A percentile compares a stretch with the other conserved stretches of the same genome.
Conservation (phyloP, 192 early-diverging fungal genomes). For the Coemansia sp. region DNA sequence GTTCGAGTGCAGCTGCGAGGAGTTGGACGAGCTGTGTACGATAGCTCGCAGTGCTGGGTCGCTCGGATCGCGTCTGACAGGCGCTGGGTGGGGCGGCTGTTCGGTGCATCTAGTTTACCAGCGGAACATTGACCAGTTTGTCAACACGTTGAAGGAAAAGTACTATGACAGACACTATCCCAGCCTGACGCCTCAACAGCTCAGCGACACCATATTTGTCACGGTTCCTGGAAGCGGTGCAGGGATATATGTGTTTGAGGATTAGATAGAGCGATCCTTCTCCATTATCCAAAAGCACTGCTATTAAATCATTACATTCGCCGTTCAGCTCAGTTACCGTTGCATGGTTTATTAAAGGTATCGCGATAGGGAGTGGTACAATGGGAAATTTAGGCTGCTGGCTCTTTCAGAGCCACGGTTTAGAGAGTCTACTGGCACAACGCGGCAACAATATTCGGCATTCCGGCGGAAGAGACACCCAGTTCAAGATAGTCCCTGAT, state of each 20-base stretch:
- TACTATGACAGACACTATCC: constrained; percentile 64
- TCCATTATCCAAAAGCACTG: background rate
- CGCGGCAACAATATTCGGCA: constrained; percentile 25
- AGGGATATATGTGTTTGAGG: constrained; percentile 15
- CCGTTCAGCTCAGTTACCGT: too few relatives aligned
- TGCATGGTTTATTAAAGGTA: background rate
- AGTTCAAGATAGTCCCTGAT: constrained; percentile 36
- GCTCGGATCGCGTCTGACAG: constrained; percentile 81
- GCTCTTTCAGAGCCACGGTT: background rate
- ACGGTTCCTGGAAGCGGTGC: constrained; percentile 31
- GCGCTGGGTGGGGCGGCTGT: constrained; percentile 94
- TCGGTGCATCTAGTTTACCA: constrained; percentile 75
- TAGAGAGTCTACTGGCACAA: constrained; percentile 19
- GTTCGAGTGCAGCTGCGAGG: constrained; percentile 81
- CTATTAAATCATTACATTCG: background rate
- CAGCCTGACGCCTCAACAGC: constrained; percentile 41
- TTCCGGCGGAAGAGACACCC: constrained; percentile 28
- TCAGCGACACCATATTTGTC: constrained; percentile 58
- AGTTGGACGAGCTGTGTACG: constrained; percentile 75
- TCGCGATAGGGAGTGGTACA: background rate
- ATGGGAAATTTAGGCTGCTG: background rate
- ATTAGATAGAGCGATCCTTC: background rate
- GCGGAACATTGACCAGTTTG: constrained; percentile 61
- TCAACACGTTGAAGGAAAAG: constrained; percentile 60
- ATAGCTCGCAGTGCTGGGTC: constrained; percentile 69